Evolutionary conservation across 345 rosid species (phyloP), one percentile per base, ranked within the genome.

Genomic region (Geranium rotundifolium): DNA sequence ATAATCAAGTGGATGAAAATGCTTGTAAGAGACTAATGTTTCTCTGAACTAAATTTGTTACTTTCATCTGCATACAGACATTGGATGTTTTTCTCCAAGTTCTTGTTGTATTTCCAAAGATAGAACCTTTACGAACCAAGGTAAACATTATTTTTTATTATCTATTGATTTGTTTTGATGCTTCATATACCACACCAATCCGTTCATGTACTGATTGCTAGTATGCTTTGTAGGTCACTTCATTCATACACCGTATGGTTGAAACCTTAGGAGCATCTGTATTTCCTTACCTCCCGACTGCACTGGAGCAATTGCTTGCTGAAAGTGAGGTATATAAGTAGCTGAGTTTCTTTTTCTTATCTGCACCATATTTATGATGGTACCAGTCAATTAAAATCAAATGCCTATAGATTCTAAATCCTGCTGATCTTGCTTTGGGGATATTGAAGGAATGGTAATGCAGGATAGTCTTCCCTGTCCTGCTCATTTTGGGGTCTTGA

Each of bases 221-320:
- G 30, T 65, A 66, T 67, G 60, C 66, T 68, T 46, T 71, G 59
- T 63, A 93, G 99, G 93, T 93, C 61, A 80, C 83, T 54, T 93
- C 99, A 59, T 88, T 93, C 79, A 84, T 93, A 41, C 97, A 93
- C 80, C 88, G 99, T 61, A 93, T 93, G 97, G 96, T 90, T 71
- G 97, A 93, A 64, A 88, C 96, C 14, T 78, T 93, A 34, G 99
- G 99, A 62, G 73, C 87, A 64, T 84, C 89, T 3, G 97, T 93
- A 54, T 89, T 93, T 68, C 99, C 99, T 34, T 90, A 71, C 76
- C 99, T 90, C 16, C 99, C 99, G 23, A 90, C 79, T 80, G 96
- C 96, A 70, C 63, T 93, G 73, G 91, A 74, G 72, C 96, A 90
- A 63, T 80, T 93, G 73, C 96, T 87, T 75, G 85, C 86, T 18